Evolutionary conservation across 2,329 filamentous ascomycete genomes (phyloP).

Genomic region (Chrysosporium keratinophilum): DNA sequence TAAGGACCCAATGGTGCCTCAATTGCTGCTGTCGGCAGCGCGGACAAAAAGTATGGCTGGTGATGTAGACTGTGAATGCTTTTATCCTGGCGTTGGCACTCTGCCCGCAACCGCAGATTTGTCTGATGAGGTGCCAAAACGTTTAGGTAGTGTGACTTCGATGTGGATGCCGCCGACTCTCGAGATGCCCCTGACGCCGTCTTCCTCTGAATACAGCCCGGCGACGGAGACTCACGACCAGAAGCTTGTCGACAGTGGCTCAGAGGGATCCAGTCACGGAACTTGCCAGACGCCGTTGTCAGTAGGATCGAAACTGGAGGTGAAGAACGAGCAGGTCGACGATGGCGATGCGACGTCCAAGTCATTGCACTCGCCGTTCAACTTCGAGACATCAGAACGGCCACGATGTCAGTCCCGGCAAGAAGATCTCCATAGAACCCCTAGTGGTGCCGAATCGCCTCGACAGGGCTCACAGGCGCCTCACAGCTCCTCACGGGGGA

Average conservation of each 20-base stretch:
- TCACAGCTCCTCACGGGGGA: neutral
- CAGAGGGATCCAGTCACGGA: neutral
- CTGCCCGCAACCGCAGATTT: constrained; percentile 11
- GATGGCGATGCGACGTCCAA: neutral
- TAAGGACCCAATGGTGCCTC: constrained; percentile 4
- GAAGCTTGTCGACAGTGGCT: neutral
- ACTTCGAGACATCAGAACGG: neutral
- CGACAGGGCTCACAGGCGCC: neutral
- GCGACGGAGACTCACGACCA: neutral
- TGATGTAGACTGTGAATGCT: constrained; percentile 14
- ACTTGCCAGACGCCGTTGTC: neutral
- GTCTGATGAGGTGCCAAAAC: constrained; percentile 5
- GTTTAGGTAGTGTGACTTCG: constrained; percentile 8
- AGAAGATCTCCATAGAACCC: neutral
- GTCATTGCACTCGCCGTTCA: neutral
- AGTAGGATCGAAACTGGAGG: neutral
- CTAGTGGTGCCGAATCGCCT: neutral
- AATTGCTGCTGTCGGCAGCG: neutral
- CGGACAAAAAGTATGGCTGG: constrained; percentile 11
- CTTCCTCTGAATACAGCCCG: constrained; percentile 8
- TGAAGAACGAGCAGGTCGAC: neutral
- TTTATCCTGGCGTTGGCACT: constrained; percentile 13
- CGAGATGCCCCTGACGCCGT: constrained; percentile 5
- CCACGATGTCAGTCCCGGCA: neutral
- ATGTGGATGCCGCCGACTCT: constrained; percentile 11